Conservation (phyloP, 768 basidiomycete genomes). For the Leccinum disarticulatum region DNA sequence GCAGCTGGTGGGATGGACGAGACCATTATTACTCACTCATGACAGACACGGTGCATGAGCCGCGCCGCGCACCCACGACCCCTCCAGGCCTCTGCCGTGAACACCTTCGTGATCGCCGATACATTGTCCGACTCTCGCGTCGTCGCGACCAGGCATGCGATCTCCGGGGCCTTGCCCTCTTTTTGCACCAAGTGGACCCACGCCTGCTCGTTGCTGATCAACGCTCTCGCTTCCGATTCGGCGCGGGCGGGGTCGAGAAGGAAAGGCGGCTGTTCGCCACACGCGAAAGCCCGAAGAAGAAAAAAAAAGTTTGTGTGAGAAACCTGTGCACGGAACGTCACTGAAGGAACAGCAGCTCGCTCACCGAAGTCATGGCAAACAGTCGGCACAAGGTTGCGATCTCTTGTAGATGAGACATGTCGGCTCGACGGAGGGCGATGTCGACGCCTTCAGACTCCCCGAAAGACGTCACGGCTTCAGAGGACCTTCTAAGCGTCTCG, state of each 20-base stretch:
- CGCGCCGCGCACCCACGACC: constrained; percentile 57
- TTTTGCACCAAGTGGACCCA: constrained; percentile 57
- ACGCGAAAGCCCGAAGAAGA: not conserved
- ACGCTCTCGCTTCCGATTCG: constrained; percentile 44
- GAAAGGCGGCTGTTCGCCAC: constrained; percentile 51
- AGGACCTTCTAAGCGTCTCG: constrained; percentile 33
- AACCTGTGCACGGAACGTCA: not conserved
- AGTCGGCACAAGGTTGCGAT: constrained; percentile 49
- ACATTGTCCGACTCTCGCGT: constrained; percentile 58
- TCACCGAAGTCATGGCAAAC: constrained; percentile 63
- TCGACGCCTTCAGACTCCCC: constrained; percentile 6
- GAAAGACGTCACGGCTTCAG: not conserved
- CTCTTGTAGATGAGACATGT: constrained; percentile 25
- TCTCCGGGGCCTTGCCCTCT: constrained; percentile 29
- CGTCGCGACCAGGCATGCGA: constrained; percentile 70
- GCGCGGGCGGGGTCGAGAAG: not conserved
- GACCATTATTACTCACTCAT: constrained; percentile 40
- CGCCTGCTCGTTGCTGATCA: constrained; percentile 47
- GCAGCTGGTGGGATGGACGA: not conserved
- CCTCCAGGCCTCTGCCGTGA: constrained; percentile 54
- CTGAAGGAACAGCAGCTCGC: constrained; percentile 17
- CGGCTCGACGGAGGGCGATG: constrained; percentile 36
- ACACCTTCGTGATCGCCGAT: constrained; percentile 73
- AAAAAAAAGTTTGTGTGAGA: not conserved
- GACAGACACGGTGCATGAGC: constrained; percentile 57